Conservation (phyloP, 2,329 filamentous ascomycete species). For the Coniella vitis region DNA sequence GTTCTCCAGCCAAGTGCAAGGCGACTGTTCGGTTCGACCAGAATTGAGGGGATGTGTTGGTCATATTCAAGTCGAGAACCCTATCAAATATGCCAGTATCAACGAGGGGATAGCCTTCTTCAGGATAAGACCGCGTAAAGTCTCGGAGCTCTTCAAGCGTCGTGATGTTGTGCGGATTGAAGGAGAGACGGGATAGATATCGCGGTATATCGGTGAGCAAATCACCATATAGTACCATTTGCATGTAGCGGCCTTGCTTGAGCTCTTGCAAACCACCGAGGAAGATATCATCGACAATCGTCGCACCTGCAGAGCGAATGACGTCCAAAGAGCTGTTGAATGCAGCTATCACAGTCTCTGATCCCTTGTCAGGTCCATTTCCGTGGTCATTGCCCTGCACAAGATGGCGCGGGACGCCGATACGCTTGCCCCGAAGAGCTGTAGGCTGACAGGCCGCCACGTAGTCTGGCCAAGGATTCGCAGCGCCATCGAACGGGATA, state of each 20-base stretch:
- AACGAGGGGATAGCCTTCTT: conserved; percentile 51
- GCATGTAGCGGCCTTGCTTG: conserved; percentile 23
- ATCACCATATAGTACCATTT: conserved; percentile 46
- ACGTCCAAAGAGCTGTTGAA: conserved; percentile 50
- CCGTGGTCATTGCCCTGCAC: conserved; percentile 28
- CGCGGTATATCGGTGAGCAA: conserved; percentile 46
- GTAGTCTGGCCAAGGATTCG: conserved; percentile 47
- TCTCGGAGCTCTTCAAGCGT: conserved; percentile 41
- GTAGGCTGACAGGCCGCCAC: conserved; percentile 48
- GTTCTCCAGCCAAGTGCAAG: conserved; percentile 41
- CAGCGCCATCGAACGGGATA: conserved; percentile 42
- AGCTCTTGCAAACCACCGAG: conserved; percentile 46
- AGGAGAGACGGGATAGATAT: conserved; percentile 48
- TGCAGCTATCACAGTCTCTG: conserved; percentile 31
- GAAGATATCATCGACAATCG: conserved; percentile 41
- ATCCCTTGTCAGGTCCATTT: neutral
- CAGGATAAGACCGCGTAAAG: conserved; percentile 46
- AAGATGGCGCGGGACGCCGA: conserved; percentile 58
- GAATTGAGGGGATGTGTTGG: conserved; percentile 49
- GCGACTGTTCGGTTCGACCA: conserved; percentile 51
- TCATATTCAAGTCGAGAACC: conserved; percentile 42
- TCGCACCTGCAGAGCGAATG: conserved; percentile 49
- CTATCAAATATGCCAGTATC: conserved; percentile 52
- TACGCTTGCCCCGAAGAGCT: conserved; percentile 48
- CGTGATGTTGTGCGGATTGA: conserved; percentile 51